Base-by-base conservation (phyloP, 1,284 basidiomycete species). In the Microbotryum scabiosae region DNA sequence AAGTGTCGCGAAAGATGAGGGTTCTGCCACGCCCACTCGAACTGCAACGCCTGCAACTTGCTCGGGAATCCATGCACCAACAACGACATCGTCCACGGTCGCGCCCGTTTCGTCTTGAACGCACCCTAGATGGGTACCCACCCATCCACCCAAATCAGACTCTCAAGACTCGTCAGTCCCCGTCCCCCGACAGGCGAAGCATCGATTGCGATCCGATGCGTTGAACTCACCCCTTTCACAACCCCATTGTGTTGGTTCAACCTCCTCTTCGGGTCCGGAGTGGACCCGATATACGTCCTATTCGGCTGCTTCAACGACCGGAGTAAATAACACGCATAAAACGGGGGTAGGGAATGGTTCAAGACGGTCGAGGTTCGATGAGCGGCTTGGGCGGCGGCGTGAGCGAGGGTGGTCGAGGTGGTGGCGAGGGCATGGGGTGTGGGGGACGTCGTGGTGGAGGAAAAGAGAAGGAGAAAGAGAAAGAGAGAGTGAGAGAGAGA, bases 1-100 rank as follows among this genome's bases (percentile, higher is more conserved):
- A 80, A 70, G 65, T 79, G 78, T 3, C 80, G 71, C 0, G 78
- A 79, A 0, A 77, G 62, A 57, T 79, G 74, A 9, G 81, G 81
- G 61, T 90, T 85, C 72, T 91, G 88, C 90, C 90, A 93, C 20
- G 89, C 89, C 88, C 89, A 92, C 76, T 93, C 90, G 71, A 91
- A 92, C 52, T 74, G 65, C 4, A 92, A 78, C 1, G 90, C 90
- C 0, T 87, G 82, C 25, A 91, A 78, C 73, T 85, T 86, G 60
- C 87, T 90, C 0, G 89, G 88, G 72, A 94, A 93, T 6, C 89
- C 89, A 71, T 88, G 82, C 0, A 93, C 87, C 56, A 92, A 85
- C 81, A 90, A 83, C 62, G 89, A 86, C 87, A 91, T 91, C 48
- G 85, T 82, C 90, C 90, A 94, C 23, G 90, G 90, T 36, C 90